A percentile compares a stretch with the other conserved stretches of the same genome.
phyloP scores from a whole-genome alignment of 495 filamentous ascomycete species.

The Jackrogersella multiformis region DNA sequence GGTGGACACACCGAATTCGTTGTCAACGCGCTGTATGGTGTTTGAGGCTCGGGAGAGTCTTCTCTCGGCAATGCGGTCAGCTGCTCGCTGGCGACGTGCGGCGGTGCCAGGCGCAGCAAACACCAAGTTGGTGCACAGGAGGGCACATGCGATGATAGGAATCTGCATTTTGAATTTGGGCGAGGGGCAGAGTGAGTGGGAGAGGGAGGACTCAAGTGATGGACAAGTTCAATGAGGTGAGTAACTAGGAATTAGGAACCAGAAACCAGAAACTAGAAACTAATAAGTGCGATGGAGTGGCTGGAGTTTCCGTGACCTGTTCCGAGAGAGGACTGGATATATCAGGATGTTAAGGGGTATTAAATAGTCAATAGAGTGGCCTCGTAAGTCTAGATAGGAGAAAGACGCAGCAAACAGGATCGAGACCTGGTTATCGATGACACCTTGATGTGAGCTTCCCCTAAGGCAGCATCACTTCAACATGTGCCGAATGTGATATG shows the following conservation, averaged over 20 bases:
- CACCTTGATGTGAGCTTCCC: background rate
- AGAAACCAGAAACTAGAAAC: background rate
- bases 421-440: constrained; percentile 4
- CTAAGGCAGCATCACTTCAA: constrained; percentile 16
- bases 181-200: background rate
- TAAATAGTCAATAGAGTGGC: constrained; percentile 23
- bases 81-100: constrained; percentile 25
- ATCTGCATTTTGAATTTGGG: constrained; percentile 37
- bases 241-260: too few species aligned
- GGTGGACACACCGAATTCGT: constrained; percentile 10
- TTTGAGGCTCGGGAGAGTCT: constrained; percentile 31
- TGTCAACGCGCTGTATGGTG: constrained; percentile 26
- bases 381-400: background rate
- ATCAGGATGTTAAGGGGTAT: constrained; percentile 20
- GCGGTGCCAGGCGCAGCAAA: constrained; percentile 30
- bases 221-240: background rate
- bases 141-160: constrained; percentile 19
- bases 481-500: constrained; percentile 19
- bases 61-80: constrained; percentile 27
- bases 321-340: background rate
- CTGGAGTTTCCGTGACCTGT: constrained; percentile 17
- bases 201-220: background rate
- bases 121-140: constrained; percentile 35
- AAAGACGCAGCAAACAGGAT: constrained; percentile 5
- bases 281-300: background rate